phyloP scores from a whole-genome alignment of 805 yeast species.

The Saccharomycopsis microspora region DNA sequence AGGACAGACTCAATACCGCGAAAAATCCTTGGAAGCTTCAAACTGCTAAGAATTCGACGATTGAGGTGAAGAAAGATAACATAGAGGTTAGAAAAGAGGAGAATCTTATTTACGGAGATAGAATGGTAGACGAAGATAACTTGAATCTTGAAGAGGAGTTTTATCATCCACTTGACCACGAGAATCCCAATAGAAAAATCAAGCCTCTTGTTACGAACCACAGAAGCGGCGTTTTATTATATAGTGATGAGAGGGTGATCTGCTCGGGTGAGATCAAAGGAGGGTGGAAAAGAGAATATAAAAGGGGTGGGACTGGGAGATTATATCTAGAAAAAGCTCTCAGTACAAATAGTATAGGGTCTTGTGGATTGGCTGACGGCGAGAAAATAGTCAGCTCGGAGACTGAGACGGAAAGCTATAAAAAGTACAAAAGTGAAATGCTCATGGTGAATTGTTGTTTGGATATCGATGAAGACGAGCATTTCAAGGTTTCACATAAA shows the following conservation, averaged over 20 bases:
- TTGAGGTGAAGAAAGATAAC: slow-evolving; percentile 1
- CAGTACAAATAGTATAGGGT: not conserved
- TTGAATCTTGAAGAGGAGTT: not conserved
- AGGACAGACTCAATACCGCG: not conserved
- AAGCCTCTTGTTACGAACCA: not conserved
- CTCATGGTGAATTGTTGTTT: slow-evolving; percentile 1
- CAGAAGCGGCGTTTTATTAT: not conserved
- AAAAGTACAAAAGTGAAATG: not conserved
- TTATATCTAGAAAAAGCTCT: slow-evolving; percentile 1
- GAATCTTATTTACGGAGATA: slow-evolving; percentile 1
- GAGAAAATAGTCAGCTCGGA: not conserved
- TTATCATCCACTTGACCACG: slow-evolving; percentile 9
- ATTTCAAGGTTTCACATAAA: slow-evolving; percentile 1
- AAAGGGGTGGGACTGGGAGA: not conserved
- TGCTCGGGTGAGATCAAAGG: slow-evolving; percentile 4
- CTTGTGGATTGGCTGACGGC: not conserved
- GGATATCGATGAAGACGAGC: not conserved
- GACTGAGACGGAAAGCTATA: not conserved
- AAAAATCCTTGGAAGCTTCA: slow-evolving; percentile 3
- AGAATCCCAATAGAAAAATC: slow-evolving; percentile 1
- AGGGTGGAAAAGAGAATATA: slow-evolving; percentile 9
- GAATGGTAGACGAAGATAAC: not conserved
- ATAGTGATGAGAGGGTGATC: slow-evolving; percentile 2
- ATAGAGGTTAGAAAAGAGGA: not conserved
- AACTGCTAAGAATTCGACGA: slow-evolving; percentile 3